These are phyloP conservation scores for Globisporangium perplexum DNA, from an alignment of 352 stramenopile species.

Conservation along the genomic window DNA sequence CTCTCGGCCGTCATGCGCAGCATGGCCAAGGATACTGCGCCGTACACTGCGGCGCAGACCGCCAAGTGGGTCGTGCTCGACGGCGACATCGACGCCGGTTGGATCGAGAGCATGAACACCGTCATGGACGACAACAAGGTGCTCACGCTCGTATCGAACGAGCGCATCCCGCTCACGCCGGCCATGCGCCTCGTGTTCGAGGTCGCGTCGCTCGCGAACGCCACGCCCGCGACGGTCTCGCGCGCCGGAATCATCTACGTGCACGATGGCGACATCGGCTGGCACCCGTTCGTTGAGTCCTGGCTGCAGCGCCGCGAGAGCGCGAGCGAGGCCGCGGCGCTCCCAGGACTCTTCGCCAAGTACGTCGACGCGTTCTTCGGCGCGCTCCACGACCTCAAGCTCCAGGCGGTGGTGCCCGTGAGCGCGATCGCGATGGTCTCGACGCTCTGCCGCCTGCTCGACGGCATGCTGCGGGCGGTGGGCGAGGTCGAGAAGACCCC, in stretches of 20 bases:
- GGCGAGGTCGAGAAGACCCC: constrained; percentile 74
- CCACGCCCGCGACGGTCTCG: constrained; percentile 95
- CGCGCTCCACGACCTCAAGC: constrained; percentile 66
- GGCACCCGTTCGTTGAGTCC: constrained; percentile 92
- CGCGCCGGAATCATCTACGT: constrained; percentile 96
- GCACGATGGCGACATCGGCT: constrained; percentile 91
- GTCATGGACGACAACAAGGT: constrained; percentile 94
- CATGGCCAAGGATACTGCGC: constrained; percentile 91
- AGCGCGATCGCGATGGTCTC: constrained; percentile 66
- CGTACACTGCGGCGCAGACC: constrained; percentile 85
- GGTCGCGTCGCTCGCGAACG: constrained; percentile 95
- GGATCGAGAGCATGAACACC: constrained; percentile 93
- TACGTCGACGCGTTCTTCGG: constrained; percentile 87
- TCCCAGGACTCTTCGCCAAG: constrained; percentile 91
- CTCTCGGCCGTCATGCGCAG: constrained; percentile 96
- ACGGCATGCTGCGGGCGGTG: constrained; percentile 83
- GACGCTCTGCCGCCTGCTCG: constrained; percentile 92
- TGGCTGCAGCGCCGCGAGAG: constrained; percentile 87
- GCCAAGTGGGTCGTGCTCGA: constrained; percentile 91
- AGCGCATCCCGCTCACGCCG: constrained; percentile 94
- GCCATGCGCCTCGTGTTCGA: constrained; percentile 97
- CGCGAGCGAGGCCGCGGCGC: constrained; percentile 69
- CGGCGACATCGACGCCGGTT: constrained; percentile 93
- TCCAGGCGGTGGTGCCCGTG: constrained; percentile 48
- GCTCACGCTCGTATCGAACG: constrained; percentile 96